These are phyloP conservation scores for Leucocoprinus leucothites DNA, from an alignment of 768 basidiomycete species.

Conservation along the genomic window DNA sequence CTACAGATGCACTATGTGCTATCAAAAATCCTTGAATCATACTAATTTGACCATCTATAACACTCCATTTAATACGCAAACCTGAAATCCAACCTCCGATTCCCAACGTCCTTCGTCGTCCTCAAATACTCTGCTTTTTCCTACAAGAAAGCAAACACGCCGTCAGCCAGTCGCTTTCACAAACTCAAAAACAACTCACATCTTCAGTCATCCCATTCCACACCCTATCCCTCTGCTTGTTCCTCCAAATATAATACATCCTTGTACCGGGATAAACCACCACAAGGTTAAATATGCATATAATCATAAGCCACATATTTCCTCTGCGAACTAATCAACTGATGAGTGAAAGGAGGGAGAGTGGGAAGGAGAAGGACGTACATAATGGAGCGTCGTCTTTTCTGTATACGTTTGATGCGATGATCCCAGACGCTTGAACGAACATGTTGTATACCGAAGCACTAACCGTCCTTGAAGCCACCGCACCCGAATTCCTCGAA, in stretches of 20 bases:
- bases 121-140: conserved; percentile 52
- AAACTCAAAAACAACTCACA: conserved; percentile 23
- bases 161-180: not conserved
- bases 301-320: conserved; percentile 51
- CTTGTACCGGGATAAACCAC: conserved; percentile 54
- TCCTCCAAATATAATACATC: conserved; percentile 56
- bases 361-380: conserved; percentile 21
- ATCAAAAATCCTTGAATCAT: too few species aligned
- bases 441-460: conserved; percentile 60
- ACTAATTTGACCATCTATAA: not conserved
- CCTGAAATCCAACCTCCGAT: conserved; percentile 59
- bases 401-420: conserved; percentile 57
- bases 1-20: too few species aligned
- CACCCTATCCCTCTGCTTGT: conserved; percentile 45
- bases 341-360: not conserved
- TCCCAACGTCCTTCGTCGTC: conserved; percentile 59
- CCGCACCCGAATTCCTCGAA: conserved; percentile 57
- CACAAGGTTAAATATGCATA: conserved; percentile 47
- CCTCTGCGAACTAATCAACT: conserved; percentile 50
- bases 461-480: conserved; percentile 57
- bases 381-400: conserved; percentile 55
- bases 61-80: conserved; percentile 60
- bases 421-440: conserved; percentile 30
- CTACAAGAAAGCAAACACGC: conserved; percentile 25
- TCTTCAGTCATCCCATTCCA: conserved; percentile 58